These are phyloP conservation scores for Stylonectria norvegica DNA, from an alignment of 2,329 filamentous ascomycete species.

Conservation along the genomic window DNA sequence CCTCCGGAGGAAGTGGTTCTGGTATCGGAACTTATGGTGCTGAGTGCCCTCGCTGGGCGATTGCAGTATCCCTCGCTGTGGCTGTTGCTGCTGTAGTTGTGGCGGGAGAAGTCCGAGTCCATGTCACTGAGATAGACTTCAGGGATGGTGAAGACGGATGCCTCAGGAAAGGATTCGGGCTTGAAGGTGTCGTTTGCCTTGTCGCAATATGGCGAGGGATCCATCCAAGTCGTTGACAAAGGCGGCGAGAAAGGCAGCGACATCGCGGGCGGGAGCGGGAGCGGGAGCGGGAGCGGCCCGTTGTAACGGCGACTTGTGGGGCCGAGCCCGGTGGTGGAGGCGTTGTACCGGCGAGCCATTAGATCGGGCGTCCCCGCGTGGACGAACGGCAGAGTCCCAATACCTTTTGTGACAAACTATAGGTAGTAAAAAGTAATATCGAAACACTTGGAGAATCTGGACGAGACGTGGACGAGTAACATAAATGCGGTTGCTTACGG, in stretches of 20 bases:
- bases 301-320: no score
- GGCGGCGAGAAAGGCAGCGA: constrained; percentile 4
- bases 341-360: no score
- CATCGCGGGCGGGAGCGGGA: neutral
- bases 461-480: no score
- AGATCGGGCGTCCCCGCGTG: no score
- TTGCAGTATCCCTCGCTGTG: neutral
- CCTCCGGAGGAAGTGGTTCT: constrained; percentile 27
- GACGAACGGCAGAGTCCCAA: no score
- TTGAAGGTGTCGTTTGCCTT: neutral
- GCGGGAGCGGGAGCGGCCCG: no score
- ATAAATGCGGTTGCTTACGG: no score
- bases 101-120: constrained; percentile 5
- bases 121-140: constrained; percentile 6
- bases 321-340: constrained; percentile 1
- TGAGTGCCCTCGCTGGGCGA: constrained; percentile 16
- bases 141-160: constrained; percentile 3
- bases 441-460: no score
- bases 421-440: no score
- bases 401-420: no score
- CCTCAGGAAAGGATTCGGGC: constrained; percentile 1
- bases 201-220: neutral
- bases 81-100: no score
- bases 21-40: constrained; percentile 26
- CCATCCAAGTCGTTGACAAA: constrained; percentile 2